A percentile compares a stretch with the other conserved stretches of the same genome.
Conservation (phyloP, 2,329 filamentous ascomycete species). For the Capronia epimyces region DNA sequence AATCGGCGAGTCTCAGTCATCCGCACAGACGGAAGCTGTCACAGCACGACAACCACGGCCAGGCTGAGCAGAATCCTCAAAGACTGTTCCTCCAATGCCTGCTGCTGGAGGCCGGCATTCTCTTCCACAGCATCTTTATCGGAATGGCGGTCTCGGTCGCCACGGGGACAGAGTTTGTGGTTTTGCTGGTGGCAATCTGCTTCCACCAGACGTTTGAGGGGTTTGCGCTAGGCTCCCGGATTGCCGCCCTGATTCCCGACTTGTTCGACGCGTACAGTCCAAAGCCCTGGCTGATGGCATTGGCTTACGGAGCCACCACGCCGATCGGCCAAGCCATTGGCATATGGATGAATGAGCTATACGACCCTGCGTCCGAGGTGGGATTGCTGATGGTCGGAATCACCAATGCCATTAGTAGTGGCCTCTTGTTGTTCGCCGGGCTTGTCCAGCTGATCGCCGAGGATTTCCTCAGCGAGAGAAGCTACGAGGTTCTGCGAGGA, state of each 20-base stretch:
- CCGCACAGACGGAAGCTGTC: conserved; percentile 26
- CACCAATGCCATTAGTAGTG: conserved; percentile 80
- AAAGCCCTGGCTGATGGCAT: conserved; percentile 67
- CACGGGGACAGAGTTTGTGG: conserved; percentile 70
- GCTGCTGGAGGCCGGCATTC: conserved; percentile 73
- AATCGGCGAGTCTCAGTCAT: conserved; percentile 30
- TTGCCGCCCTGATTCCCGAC: conserved; percentile 64
- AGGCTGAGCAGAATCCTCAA: conserved; percentile 51
- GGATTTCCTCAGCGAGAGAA: conserved; percentile 67
- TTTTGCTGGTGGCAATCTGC: conserved; percentile 72
- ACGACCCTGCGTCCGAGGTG: conserved; percentile 69
- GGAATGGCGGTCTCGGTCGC: conserved; percentile 81
- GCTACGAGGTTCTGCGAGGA: conserved; percentile 56
- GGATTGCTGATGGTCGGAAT: conserved; percentile 77
- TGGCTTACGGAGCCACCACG: conserved; percentile 64
- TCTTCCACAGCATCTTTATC: conserved; percentile 82
- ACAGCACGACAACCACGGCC: conserved; percentile 15
- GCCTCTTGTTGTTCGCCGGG: conserved; percentile 73
- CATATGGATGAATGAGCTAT: conserved; percentile 68
- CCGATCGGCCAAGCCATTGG: conserved; percentile 81
- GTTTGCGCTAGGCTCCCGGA: conserved; percentile 76
- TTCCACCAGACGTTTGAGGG: conserved; percentile 89
- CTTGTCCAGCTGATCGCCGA: conserved; percentile 79
- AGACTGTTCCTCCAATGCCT: conserved; percentile 70
- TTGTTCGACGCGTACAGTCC: conserved; percentile 64